Conservation (phyloP, 78 protist genomes). For the Ministeria vibrans region DNA sequence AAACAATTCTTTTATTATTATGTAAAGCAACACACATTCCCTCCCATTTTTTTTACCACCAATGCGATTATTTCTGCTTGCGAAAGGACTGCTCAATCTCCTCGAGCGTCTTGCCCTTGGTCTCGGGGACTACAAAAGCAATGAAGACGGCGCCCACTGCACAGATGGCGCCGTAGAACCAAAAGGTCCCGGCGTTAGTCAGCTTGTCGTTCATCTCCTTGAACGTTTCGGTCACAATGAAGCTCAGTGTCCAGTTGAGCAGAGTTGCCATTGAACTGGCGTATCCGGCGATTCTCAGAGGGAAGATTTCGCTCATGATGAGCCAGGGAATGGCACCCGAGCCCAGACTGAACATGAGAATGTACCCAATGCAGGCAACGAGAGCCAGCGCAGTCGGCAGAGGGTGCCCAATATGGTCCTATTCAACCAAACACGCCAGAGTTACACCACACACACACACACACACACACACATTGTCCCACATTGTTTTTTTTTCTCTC, state of each 20-base stretch:
- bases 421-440: too few relatives aligned
- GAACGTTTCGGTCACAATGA: conserved; percentile 8
- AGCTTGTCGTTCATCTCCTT: neutral
- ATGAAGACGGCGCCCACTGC: neutral
- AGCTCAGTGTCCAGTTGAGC: conserved; percentile 22
- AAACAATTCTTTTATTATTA: too few relatives aligned
- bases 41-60: too few relatives aligned
- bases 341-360: conserved; percentile 23
- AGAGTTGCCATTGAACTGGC: neutral
- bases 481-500: too few relatives aligned
- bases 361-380: conserved; percentile 1
- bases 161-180: neutral
- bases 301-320: conserved; percentile 25
- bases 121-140: conserved; percentile 15
- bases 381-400: too few relatives aligned
- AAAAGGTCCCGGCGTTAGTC: neutral
- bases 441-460: conserved; percentile 10
- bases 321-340: conserved; percentile 40
- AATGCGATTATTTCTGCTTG: too few relatives aligned
- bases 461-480: too few relatives aligned
- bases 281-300: neutral
- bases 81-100: conserved; percentile 10
- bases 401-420: too few relatives aligned
- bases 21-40: too few relatives aligned
- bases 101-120: conserved; percentile 29